These are phyloP conservation scores for Xerocomellus amylosporus DNA, from an alignment of 768 basidiomycete species.

Conservation along the genomic window DNA sequence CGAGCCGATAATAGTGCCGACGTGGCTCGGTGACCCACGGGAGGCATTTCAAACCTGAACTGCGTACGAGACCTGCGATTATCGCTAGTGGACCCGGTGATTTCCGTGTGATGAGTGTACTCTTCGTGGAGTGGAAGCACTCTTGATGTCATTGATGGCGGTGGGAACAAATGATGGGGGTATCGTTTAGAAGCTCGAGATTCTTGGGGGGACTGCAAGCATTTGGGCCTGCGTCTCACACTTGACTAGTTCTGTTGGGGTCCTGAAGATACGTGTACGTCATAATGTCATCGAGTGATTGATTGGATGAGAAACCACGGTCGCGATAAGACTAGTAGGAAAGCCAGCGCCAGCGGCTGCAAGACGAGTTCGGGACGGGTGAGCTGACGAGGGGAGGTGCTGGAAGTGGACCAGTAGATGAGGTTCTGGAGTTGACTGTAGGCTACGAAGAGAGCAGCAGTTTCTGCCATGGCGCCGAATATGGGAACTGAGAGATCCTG, in stretches of 20 bases:
- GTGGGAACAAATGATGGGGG: slow-evolving; percentile 16
- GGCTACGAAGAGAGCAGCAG: slow-evolving; percentile 77
- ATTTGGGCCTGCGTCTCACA: slow-evolving; percentile 95
- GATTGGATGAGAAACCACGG: slow-evolving; percentile 30
- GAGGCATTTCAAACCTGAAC: slow-evolving; percentile 61
- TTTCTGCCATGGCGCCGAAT: slow-evolving; percentile 85
- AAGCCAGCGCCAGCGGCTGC: slow-evolving; percentile 81
- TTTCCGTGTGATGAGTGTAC: slow-evolving; percentile 10
- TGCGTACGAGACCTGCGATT: slow-evolving; percentile 42
- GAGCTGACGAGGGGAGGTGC: slow-evolving; percentile 36
- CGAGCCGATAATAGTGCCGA: slow-evolving; percentile 91
- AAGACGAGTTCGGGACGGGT: slow-evolving; percentile 63
- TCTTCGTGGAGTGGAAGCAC: slow-evolving; percentile 9
- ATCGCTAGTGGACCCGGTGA: slow-evolving; percentile 54
- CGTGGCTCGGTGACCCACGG: slow-evolving; percentile 70
- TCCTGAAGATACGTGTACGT: slow-evolving; percentile 42
- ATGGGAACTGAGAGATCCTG: slow-evolving; percentile 86
- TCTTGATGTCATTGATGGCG: background rate
- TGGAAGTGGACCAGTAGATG: slow-evolving; percentile 39
- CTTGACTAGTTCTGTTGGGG: slow-evolving; percentile 91
- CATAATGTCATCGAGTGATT: background rate
- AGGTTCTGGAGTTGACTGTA: slow-evolving; percentile 70
- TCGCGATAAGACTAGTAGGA: slow-evolving; percentile 80
- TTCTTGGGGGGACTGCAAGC: slow-evolving; percentile 37
- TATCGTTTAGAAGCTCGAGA: slow-evolving; percentile 12